Percentiles rank a stretch among this genome's conserved stretches.
These are phyloP conservation scores for Plasmodium gonderi DNA, from an alignment of 169 alveolate genomes.

Conservation along the genomic window DNA sequence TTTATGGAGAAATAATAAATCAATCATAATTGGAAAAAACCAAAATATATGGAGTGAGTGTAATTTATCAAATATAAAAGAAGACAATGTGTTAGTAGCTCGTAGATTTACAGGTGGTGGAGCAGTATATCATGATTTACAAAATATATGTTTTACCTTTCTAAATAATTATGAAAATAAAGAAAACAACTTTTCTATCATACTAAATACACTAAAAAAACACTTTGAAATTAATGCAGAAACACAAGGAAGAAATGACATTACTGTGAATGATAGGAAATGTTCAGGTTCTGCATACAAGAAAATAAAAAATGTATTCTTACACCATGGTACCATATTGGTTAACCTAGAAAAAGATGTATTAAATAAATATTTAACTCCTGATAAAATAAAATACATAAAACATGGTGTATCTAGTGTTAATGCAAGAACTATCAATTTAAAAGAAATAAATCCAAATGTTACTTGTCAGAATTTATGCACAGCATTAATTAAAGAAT, in stretches of 20 bases:
- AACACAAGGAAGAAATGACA: conserved; percentile 92
- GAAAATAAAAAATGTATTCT: conserved; percentile 83
- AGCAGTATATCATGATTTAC: conserved; percentile 94
- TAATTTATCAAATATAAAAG: conserved; percentile 86
- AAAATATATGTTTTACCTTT: conserved; percentile 92
- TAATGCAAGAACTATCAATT: conserved; percentile 85
- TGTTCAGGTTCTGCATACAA: conserved; percentile 94
- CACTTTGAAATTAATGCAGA: conserved; percentile 83
- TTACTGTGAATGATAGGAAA: conserved; percentile 88
- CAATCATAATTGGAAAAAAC: conserved; percentile 94
- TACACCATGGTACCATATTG: conserved; percentile 95
- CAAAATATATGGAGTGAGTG: conserved; percentile 96
- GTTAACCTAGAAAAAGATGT: conserved; percentile 82
- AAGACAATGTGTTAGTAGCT: conserved; percentile 89
- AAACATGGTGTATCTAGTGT: conserved; percentile 89
- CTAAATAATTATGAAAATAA: conserved; percentile 83
- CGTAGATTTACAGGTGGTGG: conserved; percentile 97
- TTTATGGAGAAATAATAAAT: conserved; percentile 93
- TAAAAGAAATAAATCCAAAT: conserved; percentile 77
- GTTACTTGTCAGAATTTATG: conserved; percentile 78
- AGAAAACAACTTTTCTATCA: conserved; percentile 84
- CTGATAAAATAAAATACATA: conserved; percentile 84
- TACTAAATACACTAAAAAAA: conserved; percentile 84
- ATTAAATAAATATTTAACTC: conserved; percentile 85
- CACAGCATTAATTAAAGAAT: conserved; percentile 76